Conservation (phyloP, 495 filamentous ascomycete genomes). For the Penicillium fimorum region DNA sequence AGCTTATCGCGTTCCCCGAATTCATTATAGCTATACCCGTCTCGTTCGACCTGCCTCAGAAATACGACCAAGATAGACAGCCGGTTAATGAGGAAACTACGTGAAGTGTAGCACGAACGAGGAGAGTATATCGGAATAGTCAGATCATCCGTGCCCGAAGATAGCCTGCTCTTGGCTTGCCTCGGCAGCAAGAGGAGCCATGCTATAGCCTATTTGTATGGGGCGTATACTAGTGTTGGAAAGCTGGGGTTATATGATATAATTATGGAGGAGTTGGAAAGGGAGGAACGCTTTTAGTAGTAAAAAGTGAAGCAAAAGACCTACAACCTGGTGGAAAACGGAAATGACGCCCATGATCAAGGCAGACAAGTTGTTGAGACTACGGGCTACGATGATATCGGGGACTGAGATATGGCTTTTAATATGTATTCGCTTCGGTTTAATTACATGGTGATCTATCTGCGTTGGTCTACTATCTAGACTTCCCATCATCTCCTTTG, state of each 20-base stretch:
- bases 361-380: too few species aligned
- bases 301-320: too few species aligned
- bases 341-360: too few species aligned
- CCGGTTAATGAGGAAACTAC: conserved; percentile 4
- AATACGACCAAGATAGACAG: conserved; percentile 4
- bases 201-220: conserved; percentile 10
- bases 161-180: not conserved
- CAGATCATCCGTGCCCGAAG: conserved; percentile 3
- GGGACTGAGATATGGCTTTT: too few species aligned
- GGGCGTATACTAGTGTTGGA: conserved; percentile 12
- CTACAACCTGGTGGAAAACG: too few species aligned
- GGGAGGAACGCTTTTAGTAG: not conserved
- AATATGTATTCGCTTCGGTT: too few species aligned
- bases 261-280: conserved; percentile 6
- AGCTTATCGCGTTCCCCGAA: not conserved
- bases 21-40: too few species aligned
- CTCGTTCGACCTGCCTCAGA: not conserved
- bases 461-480: not conserved
- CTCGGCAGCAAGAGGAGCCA: conserved; percentile 9
- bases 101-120: conserved; percentile 4
- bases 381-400: too few species aligned
- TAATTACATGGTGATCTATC: not conserved
- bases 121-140: conserved; percentile 12
- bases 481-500: not conserved
- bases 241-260: conserved; percentile 7